Evolutionary conservation across 1,139 yeast species (phyloP), one percentile per base, ranked within the genome.

Genomic region (Blastobotrys malaysiensis): DNA sequence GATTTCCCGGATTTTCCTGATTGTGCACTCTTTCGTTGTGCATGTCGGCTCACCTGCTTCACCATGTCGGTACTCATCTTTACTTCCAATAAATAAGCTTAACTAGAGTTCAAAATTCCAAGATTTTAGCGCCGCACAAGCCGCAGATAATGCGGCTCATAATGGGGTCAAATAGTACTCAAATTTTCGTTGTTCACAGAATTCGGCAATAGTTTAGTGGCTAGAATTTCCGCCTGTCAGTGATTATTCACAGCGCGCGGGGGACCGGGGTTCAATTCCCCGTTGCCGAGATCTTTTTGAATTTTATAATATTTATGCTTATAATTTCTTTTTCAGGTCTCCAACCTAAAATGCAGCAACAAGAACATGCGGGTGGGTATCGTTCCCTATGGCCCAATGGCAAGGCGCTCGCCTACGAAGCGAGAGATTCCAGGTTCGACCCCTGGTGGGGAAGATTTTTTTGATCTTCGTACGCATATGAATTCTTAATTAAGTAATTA

Each of bases 231-330:
- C 39, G 39, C 39, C 39, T 31, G 39, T 31, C 39, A 31, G 39
- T 16, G 39, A 31, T 3, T 31, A 3, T 11, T 31, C 39, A 16
- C 39, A 31, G 39, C 39, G 16, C 39, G 39, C 39, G 39, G 39
- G 39, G 39, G 39, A 31, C 39, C 39, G 39, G 39, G 39, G 39
- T 31, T 31, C 39, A 31, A 31, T 31, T 31, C 39, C 39, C 39
- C 39, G 39, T 31, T 31, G 39, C 39, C 39, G 39, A 31, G 39
- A 31, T 13, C 2, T 31, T 31, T 31, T 31, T 11, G 3, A 16
- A n/a, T n/a, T n/a, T n/a, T n/a, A n/a, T n/a, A n/a, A n/a, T n/a
- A n/a, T n/a, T n/a, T n/a, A n/a, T n/a, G n/a, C n/a, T n/a, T 13
- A 26, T 6, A 26, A 26, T 31, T 31, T 7, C 39, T 31, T 31